phyloP scores from a whole-genome alignment of 2,329 filamentous ascomycete species.

The Arthrobotrys sphaeroides region DNA sequence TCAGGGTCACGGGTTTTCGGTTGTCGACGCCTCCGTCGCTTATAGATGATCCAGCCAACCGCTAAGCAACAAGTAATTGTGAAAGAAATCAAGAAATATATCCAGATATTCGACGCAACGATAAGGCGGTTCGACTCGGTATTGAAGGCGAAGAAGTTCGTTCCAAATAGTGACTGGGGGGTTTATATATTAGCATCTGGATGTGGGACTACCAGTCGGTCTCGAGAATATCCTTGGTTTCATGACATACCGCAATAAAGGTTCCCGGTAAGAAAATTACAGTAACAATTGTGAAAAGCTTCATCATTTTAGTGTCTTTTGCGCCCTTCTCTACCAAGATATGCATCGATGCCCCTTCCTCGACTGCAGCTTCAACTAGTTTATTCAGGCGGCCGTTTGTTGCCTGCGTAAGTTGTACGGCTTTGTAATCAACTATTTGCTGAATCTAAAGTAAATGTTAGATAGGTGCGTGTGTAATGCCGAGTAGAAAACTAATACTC shows the following conservation, averaged over 20 bases:
- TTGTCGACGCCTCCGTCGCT: neutral
- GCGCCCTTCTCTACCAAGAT: neutral
- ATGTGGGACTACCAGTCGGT: too few species aligned
- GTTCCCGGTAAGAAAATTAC: conserved; percentile 32
- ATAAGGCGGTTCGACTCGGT: conserved; percentile 12
- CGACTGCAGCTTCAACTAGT: neutral
- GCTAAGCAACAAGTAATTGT: neutral
- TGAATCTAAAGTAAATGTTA: conserved; percentile 16
- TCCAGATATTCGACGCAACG: conserved; percentile 37
- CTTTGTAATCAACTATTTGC: conserved; percentile 18
- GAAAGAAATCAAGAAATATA: conserved; percentile 40
- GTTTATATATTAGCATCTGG: neutral
- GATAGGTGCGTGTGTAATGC: too few species aligned
- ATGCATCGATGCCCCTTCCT: neutral
- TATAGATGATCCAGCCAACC: conserved; percentile 9
- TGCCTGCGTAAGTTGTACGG: neutral
- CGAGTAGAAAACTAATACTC: neutral
- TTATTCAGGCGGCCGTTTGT: neutral
- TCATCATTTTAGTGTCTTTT: conserved; percentile 2
- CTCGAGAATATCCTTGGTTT: neutral
- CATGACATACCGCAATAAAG: conserved; percentile 21
- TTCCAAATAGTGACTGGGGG: conserved; percentile 33
- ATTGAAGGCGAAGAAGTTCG: conserved; percentile 38
- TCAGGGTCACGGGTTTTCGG: neutral
- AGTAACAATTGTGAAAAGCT: neutral